Conservation (phyloP, 2,329 filamentous ascomycete genomes). For the Claviceps maximensis region DNA sequence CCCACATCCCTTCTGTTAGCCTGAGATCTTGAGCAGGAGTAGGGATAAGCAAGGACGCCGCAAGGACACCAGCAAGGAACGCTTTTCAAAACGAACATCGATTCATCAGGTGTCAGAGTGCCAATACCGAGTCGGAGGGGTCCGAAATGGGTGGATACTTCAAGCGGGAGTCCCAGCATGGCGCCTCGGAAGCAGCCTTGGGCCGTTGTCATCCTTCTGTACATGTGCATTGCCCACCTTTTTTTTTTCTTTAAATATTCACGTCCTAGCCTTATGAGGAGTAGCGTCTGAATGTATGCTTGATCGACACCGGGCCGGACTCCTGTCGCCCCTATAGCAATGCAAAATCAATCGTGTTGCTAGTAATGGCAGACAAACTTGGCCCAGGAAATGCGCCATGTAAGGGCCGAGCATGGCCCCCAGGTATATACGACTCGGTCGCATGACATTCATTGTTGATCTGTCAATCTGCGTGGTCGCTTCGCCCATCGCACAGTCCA, state of each 20-base stretch:
- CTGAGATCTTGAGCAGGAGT: background rate
- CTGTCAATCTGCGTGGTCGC: background rate
- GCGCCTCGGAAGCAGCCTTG: slow-evolving; percentile 13
- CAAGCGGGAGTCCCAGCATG: slow-evolving; percentile 12
- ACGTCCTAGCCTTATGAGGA: slow-evolving; percentile 3
- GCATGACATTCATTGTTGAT: background rate
- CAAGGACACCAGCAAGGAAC: background rate
- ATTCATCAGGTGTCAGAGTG: background rate
- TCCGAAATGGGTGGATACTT: slow-evolving; percentile 9
- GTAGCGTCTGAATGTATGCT: slow-evolving; percentile 1
- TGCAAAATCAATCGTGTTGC: background rate
- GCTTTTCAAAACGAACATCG: background rate
- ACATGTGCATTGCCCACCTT: slow-evolving; percentile 1
- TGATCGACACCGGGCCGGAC: slow-evolving; percentile 3
- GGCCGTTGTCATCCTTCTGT: background rate
- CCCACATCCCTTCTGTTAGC: background rate
- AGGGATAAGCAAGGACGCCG: background rate
- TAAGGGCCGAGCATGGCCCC: background rate
- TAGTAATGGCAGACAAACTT: background rate
- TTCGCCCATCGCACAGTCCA: background rate
- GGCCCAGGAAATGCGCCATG: background rate
- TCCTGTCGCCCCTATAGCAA: slow-evolving; percentile 2
- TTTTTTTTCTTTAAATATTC: slow-evolving; percentile 4
- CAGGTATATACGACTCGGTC: background rate
- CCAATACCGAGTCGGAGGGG: slow-evolving; percentile 2